Percentiles rank a stretch among this genome's conserved stretches.
phyloP scores from a whole-genome alignment of 108 stramenopile species.

The Hondaea fermentalgiana region DNA sequence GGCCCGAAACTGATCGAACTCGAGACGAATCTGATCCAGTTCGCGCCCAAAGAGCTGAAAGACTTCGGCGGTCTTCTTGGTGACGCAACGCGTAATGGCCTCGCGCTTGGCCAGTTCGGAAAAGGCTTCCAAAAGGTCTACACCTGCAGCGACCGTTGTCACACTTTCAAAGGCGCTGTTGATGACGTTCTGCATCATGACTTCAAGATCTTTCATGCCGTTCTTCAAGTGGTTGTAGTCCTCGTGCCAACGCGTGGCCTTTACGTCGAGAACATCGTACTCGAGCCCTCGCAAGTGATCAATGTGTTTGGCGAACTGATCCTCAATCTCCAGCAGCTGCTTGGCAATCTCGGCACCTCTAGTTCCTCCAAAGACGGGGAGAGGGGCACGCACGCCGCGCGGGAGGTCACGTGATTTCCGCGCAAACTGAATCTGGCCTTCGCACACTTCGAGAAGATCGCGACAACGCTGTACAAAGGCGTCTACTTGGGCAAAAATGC shows the following conservation, averaged over 20 bases:
- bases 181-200: slow-evolving; percentile 57
- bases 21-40: slow-evolving; percentile 26
- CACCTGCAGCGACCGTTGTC: slow-evolving; percentile 41
- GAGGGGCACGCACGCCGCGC: slow-evolving; percentile 26
- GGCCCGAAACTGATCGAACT: slow-evolving; percentile 45
- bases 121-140: slow-evolving; percentile 52
- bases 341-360: slow-evolving; percentile 44
- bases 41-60: slow-evolving; percentile 27
- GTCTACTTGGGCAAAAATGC: slow-evolving; percentile 58
- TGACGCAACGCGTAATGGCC: slow-evolving; percentile 49
- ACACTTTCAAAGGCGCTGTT: slow-evolving; percentile 51
- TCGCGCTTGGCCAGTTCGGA: slow-evolving; percentile 43
- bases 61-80: slow-evolving; percentile 40
- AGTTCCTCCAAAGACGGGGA: slow-evolving; percentile 54
- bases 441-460: slow-evolving; percentile 59
- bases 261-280: slow-evolving; percentile 55
- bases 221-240: slow-evolving; percentile 58
- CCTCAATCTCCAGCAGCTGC: slow-evolving; percentile 44
- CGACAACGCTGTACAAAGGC: slow-evolving; percentile 60
- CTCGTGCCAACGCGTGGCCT: slow-evolving; percentile 51
- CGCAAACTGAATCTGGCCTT: slow-evolving; percentile 56
- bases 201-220: slow-evolving; percentile 48
- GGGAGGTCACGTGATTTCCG: not conserved
- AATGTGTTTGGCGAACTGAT: slow-evolving; percentile 46
- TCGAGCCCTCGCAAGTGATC: slow-evolving; percentile 43